These are phyloP conservation scores for Hymenoscyphus infarciens DNA, from an alignment of 2,329 filamentous ascomycete species.

Conservation along the genomic window DNA sequence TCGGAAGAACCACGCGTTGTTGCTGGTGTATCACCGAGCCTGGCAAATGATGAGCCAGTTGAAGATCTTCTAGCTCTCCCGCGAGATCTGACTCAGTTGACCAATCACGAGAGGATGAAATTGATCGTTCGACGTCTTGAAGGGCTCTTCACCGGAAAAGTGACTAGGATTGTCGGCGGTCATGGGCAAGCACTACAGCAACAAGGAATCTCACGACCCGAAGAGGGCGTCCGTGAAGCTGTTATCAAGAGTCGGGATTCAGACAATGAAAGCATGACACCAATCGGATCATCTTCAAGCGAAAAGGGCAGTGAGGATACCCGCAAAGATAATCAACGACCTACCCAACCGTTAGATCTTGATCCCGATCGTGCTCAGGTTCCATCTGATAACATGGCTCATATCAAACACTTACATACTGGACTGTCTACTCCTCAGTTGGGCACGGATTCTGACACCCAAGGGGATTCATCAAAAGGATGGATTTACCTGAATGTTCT, in stretches of 20 bases:
- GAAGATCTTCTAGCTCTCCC: neutral
- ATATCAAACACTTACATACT: conserved; percentile 62
- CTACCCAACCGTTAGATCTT: conserved; percentile 71
- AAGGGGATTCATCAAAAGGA: conserved; percentile 57
- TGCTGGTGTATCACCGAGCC: neutral
- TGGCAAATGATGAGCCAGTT: neutral
- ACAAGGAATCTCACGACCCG: conserved; percentile 39
- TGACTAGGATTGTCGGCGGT: conserved; percentile 35
- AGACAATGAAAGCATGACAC: neutral
- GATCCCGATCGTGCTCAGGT: conserved; percentile 75
- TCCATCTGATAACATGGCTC: conserved; percentile 74
- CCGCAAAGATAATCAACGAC: conserved; percentile 47
- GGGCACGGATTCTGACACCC: conserved; percentile 38
- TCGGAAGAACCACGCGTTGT: neutral
- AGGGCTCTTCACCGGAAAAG: conserved; percentile 76
- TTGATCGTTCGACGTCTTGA: conserved; percentile 73
- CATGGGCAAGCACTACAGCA: conserved; percentile 31
- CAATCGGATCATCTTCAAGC: neutral
- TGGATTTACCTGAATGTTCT: conserved; percentile 83
- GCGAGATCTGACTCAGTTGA: conserved; percentile 44
- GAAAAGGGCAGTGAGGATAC: neutral
- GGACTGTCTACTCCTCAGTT: conserved; percentile 61
- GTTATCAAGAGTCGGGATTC: neutral
- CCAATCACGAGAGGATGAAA: conserved; percentile 72
- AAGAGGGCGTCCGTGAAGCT: neutral